Evolutionary conservation across 1,284 basidiomycete genomes (phyloP), one percentile per base, ranked within the genome.

Genomic region (Taiwanofungus camphoratus): DNA sequence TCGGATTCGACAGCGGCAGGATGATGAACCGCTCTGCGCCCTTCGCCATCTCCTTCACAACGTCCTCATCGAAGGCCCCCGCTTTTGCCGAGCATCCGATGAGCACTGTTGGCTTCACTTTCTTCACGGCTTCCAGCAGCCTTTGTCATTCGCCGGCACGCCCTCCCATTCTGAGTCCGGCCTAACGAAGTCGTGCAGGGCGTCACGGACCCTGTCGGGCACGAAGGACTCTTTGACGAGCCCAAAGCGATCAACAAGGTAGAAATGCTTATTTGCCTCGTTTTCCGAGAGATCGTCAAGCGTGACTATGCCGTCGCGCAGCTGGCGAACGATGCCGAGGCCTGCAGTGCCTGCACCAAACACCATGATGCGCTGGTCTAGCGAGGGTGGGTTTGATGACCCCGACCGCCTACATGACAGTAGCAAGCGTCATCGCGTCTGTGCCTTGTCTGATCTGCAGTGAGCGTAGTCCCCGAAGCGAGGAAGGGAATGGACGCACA

Each of bases 291-390:
- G 50, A 1, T 70, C 64, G 56, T 87, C 80, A 9, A 77, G 66
- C 38, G 77, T 62, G 40, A 83, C 71, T 50, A 92, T 82, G 2
- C 87, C 89, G 52, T 89, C 86, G 16, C 84, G 77, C 41, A 92
- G 58, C 61, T 87, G 82, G 36, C 66, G 66, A 0, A 79, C 66
- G 49, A 93, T 89, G 19, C 90, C 90, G 48, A 90, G 73, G 2
- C 90, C 90, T 1, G 89, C 89, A 0, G 85, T 82, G 2, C 89
- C 90, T 0, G 87, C 85, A 15, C 90, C 89, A 60, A 82, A 88
- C 40, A 92, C 73, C 44, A 91, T 68, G 59, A 82, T 82, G 5
- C 86, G 76, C 60, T 92, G 89, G 52, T 89, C 85, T n/a, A 9
- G 72, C 65, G 21, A 92, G 72, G 50, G 68, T 75, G 42, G 67